phyloP scores from a whole-genome alignment of 768 basidiomycete genomes.

The Boletus edulis region DNA sequence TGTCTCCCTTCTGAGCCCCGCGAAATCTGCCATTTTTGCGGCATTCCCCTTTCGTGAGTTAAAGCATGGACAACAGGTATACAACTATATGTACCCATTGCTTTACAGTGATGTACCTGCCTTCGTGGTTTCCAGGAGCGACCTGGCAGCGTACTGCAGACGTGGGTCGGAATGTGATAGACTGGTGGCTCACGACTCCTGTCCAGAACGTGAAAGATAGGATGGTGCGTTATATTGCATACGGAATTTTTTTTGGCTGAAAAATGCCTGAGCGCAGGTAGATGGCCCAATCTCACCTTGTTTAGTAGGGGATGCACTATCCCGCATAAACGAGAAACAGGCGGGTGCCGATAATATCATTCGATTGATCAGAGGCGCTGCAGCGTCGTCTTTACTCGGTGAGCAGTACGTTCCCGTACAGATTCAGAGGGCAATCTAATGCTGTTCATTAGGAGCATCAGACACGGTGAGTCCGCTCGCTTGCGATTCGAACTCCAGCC shows the following conservation, averaged over 20 bases:
- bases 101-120: constrained; percentile 6
- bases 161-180: neutral
- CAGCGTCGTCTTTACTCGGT: constrained; percentile 8
- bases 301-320: constrained; percentile 4
- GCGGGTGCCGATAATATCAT: neutral
- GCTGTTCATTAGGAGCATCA: neutral
- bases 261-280: neutral
- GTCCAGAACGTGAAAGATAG: neutral
- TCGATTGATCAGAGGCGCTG: constrained; percentile 1
- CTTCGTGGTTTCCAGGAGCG: constrained; percentile 7
- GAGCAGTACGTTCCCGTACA: neutral
- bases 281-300: neutral
- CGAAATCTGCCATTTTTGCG: neutral
- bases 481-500: neutral
- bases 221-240: neutral
- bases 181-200: constrained; percentile 4
- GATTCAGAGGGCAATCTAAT: neutral
- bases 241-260: neutral
- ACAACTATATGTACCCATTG: neutral
- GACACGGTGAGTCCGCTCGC: constrained; percentile 2
- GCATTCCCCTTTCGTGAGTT: constrained; percentile 9
- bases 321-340: neutral
- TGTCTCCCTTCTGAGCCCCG: neutral
- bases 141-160: neutral
- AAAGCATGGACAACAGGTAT: no score